Conservation (phyloP, 2,329 filamentous ascomycete species). For the Exophiala sp. region DNA sequence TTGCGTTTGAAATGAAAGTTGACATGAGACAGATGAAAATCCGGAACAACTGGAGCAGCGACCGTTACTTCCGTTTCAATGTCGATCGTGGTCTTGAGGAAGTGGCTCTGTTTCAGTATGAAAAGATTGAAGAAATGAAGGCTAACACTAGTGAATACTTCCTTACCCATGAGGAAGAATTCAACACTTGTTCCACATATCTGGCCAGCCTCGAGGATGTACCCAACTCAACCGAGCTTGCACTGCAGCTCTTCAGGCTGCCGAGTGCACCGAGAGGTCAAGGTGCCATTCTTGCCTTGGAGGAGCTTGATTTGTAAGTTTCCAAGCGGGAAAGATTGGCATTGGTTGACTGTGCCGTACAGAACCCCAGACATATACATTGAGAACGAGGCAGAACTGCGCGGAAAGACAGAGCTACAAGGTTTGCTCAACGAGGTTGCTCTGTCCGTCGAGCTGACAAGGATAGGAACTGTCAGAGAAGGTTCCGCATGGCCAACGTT, state of each 20-base stretch:
- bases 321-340: not conserved
- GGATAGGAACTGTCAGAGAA: not conserved
- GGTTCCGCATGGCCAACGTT: not conserved
- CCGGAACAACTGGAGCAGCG: constrained; percentile 36
- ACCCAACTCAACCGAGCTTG: not conserved
- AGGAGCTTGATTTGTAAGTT: not conserved
- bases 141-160: not conserved
- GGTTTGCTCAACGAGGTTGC: too few species aligned
- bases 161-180: not conserved
- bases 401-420: not conserved
- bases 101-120: constrained; percentile 34
- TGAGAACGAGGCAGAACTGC: not conserved
- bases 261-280: not conserved
- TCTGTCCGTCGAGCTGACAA: too few species aligned
- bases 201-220: not conserved
- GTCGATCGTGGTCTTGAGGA: constrained; percentile 35
- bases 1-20: constrained; percentile 30
- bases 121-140: constrained; percentile 13
- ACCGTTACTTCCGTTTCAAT: constrained; percentile 37
- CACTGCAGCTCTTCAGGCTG: not conserved
- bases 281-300: not conserved
- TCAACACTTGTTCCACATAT: not conserved
- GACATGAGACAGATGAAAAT: constrained; percentile 38
- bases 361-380: not conserved
- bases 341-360: not conserved